Evolutionary conservation across 2,329 filamentous ascomycete genomes (phyloP).

Genomic region (Trichothecium sympodiale): DNA sequence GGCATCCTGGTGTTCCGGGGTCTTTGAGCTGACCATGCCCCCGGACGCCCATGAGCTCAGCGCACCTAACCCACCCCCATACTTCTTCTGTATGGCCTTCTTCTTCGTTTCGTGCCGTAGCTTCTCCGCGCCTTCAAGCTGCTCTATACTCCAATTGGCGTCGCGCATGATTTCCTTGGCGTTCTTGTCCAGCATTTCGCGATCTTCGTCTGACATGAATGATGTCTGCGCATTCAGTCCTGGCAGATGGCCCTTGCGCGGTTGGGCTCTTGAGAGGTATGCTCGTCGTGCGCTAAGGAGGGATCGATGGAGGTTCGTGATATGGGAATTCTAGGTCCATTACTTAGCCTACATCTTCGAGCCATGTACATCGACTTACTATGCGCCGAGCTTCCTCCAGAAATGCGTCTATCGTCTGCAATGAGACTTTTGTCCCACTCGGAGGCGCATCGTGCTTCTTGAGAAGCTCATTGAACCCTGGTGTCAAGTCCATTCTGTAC

Average conservation of each 20-base stretch:
- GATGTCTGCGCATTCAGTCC: conserved; percentile 31
- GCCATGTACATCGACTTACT: conserved; percentile 36
- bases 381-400: conserved; percentile 91
- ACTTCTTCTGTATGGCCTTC: conserved; percentile 61
- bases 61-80: conserved; percentile 51
- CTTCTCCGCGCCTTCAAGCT: conserved; percentile 71
- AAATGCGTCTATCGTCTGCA: conserved; percentile 66
- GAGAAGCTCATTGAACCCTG: conserved; percentile 58
- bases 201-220: conserved; percentile 67
- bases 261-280: conserved; percentile 74
- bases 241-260: conserved; percentile 38
- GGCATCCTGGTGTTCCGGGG: conserved; percentile 57
- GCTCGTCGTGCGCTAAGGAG: conserved; percentile 76
- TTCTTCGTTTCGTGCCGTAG: conserved; percentile 67
- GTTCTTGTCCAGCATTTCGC: conserved; percentile 78
- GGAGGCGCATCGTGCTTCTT: conserved; percentile 43
- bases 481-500: conserved; percentile 49
- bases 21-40: conserved; percentile 33
- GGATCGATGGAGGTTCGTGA: conserved; percentile 67
- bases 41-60: conserved; percentile 57
- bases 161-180: conserved; percentile 78
- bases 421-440: conserved; percentile 29
- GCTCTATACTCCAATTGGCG: conserved; percentile 69
- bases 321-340: conserved; percentile 62
- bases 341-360: not conserved